Evolutionary conservation across 331 rosid genomes (phyloP).

Genomic region (Quercus phellos): DNA sequence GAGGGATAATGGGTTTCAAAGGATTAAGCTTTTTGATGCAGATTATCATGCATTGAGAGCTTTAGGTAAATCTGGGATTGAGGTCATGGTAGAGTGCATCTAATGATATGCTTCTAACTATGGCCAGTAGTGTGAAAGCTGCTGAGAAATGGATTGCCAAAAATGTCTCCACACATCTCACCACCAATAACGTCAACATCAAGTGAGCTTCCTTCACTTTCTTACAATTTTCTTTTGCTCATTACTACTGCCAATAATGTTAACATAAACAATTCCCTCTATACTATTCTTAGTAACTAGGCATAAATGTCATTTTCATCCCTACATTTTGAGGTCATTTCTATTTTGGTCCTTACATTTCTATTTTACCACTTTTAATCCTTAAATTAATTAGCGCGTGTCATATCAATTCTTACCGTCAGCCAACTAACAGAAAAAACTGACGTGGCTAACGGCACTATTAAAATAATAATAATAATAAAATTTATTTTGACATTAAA

Average conservation of each 20-base stretch:
- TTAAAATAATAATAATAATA: too few relatives aligned
- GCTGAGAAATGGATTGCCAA: constrained; percentile 78
- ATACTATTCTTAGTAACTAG: not conserved
- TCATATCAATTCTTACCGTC: too few relatives aligned
- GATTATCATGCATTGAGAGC: constrained; percentile 69
- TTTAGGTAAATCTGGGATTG: constrained; percentile 68
- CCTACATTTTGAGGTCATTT: too few relatives aligned
- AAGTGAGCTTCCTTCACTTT: constrained; percentile 39
- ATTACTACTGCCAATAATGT: not conserved
- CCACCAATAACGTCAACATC: constrained; percentile 63
- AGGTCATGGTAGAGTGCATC: constrained; percentile 85
- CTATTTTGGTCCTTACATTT: too few relatives aligned
- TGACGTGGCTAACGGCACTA: too few relatives aligned
- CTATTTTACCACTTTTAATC: too few relatives aligned
- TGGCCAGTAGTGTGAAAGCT: constrained; percentile 53
- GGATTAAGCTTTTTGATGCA: constrained; percentile 91
- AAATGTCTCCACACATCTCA: constrained; percentile 68
- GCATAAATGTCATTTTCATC: too few relatives aligned
- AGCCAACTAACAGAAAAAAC: too few relatives aligned
- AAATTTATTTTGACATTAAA: too few relatives aligned
- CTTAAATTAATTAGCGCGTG: too few relatives aligned
- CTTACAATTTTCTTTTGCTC: not conserved
- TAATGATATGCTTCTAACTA: constrained; percentile 59
- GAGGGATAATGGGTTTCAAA: constrained; percentile 71
- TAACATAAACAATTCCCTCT: not conserved